phyloP scores from a whole-genome alignment of 164 flowering plant species.

The Saururus chinensis region DNA sequence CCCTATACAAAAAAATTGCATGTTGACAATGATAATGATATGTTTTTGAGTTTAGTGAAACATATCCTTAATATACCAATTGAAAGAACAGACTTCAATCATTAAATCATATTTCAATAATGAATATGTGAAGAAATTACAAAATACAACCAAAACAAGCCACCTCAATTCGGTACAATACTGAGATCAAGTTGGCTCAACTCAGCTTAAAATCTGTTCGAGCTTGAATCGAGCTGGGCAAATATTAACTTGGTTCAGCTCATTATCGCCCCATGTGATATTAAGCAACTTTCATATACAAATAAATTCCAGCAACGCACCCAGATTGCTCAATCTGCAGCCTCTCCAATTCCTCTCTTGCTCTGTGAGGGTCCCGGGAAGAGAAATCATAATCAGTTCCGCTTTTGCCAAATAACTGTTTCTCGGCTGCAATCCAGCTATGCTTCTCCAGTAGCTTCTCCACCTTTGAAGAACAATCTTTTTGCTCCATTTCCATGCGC shows the following conservation, averaged over 20 bases:
- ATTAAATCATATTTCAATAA: too few species aligned
- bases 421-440: constrained; percentile 91
- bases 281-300: too few species aligned
- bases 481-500: constrained; percentile 88
- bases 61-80: too few species aligned
- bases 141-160: too few species aligned
- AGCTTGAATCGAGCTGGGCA: neutral
- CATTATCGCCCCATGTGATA: neutral
- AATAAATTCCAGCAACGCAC: constrained; percentile 15
- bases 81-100: too few species aligned
- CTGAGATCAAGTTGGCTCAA: too few species aligned
- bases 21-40: too few species aligned
- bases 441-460: constrained; percentile 81
- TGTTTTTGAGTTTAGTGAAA: too few species aligned
- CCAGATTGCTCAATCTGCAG: constrained; percentile 83
- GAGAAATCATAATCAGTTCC: constrained; percentile 92
- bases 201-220: neutral
- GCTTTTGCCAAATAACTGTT: constrained; percentile 78
- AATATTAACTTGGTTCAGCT: neutral
- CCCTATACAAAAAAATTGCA: too few species aligned
- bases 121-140: too few species aligned
- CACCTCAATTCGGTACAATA: too few species aligned
- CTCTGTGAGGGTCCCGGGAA: constrained; percentile 63
- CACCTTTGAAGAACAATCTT: constrained; percentile 78
- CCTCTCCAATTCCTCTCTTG: constrained; percentile 66